A percentile compares a stretch with the other conserved stretches of the same genome.
phyloP scores from a whole-genome alignment of 495 filamentous ascomycete genomes.

The Penicillium macrosclerotiorum region DNA sequence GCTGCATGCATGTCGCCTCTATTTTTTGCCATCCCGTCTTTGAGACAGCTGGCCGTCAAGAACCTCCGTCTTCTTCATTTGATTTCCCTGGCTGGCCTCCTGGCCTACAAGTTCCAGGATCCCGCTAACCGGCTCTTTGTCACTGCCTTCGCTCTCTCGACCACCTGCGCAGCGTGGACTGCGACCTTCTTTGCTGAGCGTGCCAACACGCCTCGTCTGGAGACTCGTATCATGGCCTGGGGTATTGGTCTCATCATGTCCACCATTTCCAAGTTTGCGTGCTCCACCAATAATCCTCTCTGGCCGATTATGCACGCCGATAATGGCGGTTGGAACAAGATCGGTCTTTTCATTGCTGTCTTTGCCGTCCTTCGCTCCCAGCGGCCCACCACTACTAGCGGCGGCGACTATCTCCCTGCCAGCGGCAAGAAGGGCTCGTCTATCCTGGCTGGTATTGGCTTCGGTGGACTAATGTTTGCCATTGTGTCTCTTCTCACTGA shows the following conservation, averaged over 20 bases:
- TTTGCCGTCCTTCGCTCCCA: conserved; percentile 72
- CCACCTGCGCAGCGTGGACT: conserved; percentile 77
- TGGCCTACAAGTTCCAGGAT: conserved; percentile 71
- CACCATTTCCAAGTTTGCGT: conserved; percentile 87
- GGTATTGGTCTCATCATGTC: conserved; percentile 80
- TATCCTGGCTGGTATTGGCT: conserved; percentile 68
- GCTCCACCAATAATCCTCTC: conserved; percentile 93
- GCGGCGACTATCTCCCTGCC: conserved; percentile 48
- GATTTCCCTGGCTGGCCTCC: conserved; percentile 72
- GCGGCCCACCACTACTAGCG: conserved; percentile 52
- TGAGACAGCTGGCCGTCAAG: conserved; percentile 65
- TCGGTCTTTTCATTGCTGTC: conserved; percentile 72
- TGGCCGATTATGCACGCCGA: conserved; percentile 89
- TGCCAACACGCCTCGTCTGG: conserved; percentile 68
- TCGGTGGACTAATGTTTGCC: conserved; percentile 85
- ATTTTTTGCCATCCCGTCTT: conserved; percentile 67
- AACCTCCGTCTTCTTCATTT: conserved; percentile 71
- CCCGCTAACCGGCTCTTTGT: conserved; percentile 78
- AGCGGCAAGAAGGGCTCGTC: conserved; percentile 63
- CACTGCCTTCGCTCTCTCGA: conserved; percentile 73
- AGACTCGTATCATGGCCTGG: conserved; percentile 78
- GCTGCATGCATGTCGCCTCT: conserved; percentile 80
- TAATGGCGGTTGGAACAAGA: conserved; percentile 92
- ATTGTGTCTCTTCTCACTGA: conserved; percentile 92
- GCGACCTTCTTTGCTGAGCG: conserved; percentile 77